phyloP scores from a whole-genome alignment of 805 yeast species.

The Ascoidea rubescens region DNA sequence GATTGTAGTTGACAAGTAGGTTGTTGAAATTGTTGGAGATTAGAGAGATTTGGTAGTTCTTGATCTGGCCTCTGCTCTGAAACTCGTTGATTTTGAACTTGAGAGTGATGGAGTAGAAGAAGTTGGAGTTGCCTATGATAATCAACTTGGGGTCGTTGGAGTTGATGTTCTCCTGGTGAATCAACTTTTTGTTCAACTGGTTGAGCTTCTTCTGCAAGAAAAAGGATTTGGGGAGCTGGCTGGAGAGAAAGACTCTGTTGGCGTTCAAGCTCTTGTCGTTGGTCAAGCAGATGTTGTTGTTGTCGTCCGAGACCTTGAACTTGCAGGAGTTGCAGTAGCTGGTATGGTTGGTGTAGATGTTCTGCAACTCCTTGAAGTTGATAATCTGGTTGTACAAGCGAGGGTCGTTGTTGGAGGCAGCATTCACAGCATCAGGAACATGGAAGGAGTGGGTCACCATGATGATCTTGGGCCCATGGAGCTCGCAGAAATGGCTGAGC shows the following conservation, averaged over 20 bases:
- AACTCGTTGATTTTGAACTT: background rate
- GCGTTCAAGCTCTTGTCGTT: no score
- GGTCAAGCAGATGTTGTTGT: no score
- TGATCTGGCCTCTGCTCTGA: background rate
- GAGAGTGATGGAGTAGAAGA: background rate
- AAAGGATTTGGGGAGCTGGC: background rate
- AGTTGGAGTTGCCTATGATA: background rate
- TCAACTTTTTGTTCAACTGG: background rate
- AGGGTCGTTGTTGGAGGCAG: background rate
- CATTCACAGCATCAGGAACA: background rate
- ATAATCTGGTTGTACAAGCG: background rate
- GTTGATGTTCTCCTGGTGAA: background rate
- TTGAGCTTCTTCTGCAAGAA: no score
- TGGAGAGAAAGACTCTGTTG: background rate
- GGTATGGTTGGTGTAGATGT: background rate
- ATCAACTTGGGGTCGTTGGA: background rate
- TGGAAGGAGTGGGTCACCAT: background rate
- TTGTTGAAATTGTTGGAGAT: background rate
- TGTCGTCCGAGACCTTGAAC: background rate
- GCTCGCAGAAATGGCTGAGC: background rate
- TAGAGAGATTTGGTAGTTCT: background rate
- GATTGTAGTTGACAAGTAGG: no score
- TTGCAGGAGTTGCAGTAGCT: background rate
- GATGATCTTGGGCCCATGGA: background rate
- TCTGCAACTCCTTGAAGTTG: background rate